These are phyloP conservation scores for Musa acuminata DNA, from an alignment of 176 grass and related monocot species.

Conservation along the genomic window DNA sequence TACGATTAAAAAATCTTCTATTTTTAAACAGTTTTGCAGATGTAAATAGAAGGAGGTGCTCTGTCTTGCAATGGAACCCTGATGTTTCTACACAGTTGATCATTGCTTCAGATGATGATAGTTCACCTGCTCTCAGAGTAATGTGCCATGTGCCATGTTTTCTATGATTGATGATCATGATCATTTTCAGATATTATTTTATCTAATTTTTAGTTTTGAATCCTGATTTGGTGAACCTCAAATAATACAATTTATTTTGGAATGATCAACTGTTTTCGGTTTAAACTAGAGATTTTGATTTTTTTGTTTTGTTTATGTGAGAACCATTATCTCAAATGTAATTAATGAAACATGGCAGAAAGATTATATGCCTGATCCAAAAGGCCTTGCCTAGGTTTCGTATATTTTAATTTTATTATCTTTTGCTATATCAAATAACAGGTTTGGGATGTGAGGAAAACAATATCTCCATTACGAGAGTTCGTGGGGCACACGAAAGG, in stretches of 20 bases:
- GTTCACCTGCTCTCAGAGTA: constrained; percentile 86
- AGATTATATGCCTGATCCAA: neutral
- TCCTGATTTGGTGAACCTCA: neutral
- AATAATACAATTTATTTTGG: neutral
- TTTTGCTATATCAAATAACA: constrained; percentile 32
- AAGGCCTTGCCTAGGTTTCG: neutral
- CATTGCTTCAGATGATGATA: constrained; percentile 94
- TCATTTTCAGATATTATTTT: neutral
- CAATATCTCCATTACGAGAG: constrained; percentile 90
- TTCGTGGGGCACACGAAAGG: constrained; percentile 94
- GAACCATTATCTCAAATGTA: neutral
- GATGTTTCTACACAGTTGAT: constrained; percentile 91
- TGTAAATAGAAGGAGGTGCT: constrained; percentile 75
- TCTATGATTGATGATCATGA: neutral
- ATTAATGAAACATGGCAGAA: neutral
- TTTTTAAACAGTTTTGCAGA: constrained; percentile 74
- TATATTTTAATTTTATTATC: neutral
- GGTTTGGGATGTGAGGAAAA: constrained; percentile 99
- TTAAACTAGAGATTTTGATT: neutral
- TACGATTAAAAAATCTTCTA: neutral
- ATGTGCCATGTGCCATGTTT: constrained; percentile 9
- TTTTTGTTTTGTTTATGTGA: neutral
- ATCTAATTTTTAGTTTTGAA: neutral
- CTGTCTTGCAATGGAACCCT: constrained; percentile 97
- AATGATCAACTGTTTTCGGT: neutral